Evolutionary conservation across 164 flowering plant genomes (phyloP), one percentile per base, ranked within the genome.

Genomic region (Brasenia schreberi): DNA sequence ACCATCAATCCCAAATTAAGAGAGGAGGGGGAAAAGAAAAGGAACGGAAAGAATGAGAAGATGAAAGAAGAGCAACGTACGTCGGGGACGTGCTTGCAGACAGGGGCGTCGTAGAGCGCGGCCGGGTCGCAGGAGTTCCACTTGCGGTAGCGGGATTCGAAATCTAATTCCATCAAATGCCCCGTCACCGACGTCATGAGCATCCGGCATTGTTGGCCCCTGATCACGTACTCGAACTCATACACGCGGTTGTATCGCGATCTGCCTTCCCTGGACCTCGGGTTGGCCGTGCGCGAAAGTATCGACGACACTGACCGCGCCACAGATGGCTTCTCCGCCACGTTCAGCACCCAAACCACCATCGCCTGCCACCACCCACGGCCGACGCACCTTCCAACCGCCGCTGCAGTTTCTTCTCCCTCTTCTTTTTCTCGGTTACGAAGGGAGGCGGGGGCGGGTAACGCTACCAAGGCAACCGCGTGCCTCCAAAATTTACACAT

Each of bases 321-420:
- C 68, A 94, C 98, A n/a, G 99, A 94, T 44, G 96, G 99, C 82
- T 94, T 94, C 87, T 94, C 99, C 74, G 99, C 99, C 73, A 94
- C 99, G 74, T 88, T 94, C 73, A 94, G 77, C 0, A 84, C 96
- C 7, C 71, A 64, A 27, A 71, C 53, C 23, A 60, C 42, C 7
- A 67, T 65, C 9, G 59, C 70, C 5, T 6, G 12, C 11, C 53
- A 1, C 11, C 53, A 4, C 5, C 53, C 53, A 45, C 7, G 53
- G 11, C 6, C 53, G 53, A 12, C 11, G 11, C 53, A 7, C 53
- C 53, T 45, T 23, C 27, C 27, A 0, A 23, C 62, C 64, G 66
- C 3, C 56, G 56, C 12, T 14, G 56, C 56, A 9, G 16, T 5
- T 49, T 14, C 56, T 49, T 14, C 10, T 49, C 56, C 16, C 56